Evolutionary conservation across 176 grass and related monocot species (phyloP).

Genomic region (Zizania latifolia): DNA sequence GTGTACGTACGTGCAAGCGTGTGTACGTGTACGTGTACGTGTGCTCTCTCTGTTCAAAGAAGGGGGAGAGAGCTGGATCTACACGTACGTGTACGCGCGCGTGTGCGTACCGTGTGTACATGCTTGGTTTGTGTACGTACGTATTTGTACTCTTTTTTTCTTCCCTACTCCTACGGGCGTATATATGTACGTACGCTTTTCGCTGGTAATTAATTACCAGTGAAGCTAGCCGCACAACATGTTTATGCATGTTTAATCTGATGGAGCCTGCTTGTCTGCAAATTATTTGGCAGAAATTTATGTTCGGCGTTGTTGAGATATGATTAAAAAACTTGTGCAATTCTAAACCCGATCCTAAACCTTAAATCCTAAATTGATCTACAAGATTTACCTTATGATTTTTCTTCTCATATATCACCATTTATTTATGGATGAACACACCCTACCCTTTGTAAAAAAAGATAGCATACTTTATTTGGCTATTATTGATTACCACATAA

Average conservation of each 20-base stretch:
- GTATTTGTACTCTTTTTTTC: not conserved
- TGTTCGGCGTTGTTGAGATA: not conserved
- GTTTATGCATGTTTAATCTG: not conserved
- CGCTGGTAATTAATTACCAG: not conserved
- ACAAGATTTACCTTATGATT: not conserved
- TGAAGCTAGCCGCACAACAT: not conserved
- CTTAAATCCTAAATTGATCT: too few relatives aligned
- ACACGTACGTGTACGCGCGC: too few relatives aligned
- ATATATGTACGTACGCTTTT: not conserved
- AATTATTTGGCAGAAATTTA: slow-evolving; percentile 9
- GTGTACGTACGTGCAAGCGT: not conserved
- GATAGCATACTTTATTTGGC: too few relatives aligned
- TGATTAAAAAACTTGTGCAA: too few relatives aligned
- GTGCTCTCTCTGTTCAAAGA: too few relatives aligned
- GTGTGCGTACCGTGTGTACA: too few relatives aligned
- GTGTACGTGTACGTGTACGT: not conserved
- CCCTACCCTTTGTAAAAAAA: too few relatives aligned
- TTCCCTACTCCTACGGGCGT: not conserved
- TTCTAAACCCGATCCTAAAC: too few relatives aligned
- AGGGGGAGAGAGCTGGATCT: too few relatives aligned
- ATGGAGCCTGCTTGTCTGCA: slow-evolving; percentile 11
- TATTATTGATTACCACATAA: too few relatives aligned
- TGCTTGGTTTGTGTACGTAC: too few relatives aligned
- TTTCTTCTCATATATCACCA: not conserved
- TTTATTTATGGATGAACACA: not conserved